Conservation (phyloP, 2,329 filamentous ascomycete genomes). For the Huntiella moniliformis region DNA sequence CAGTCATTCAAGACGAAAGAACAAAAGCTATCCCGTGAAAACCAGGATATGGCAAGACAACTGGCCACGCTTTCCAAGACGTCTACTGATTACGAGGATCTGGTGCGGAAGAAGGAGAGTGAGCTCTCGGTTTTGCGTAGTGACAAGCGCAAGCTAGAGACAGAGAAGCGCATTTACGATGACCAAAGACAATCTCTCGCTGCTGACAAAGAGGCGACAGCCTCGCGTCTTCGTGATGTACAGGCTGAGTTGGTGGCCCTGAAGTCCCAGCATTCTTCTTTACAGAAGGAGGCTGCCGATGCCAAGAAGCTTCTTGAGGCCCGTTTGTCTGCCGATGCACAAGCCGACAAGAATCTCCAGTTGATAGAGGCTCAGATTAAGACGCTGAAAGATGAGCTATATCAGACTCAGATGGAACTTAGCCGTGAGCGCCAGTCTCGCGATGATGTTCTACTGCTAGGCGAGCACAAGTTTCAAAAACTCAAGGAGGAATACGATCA, state of each 20-base stretch:
- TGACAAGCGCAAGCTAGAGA: constrained; percentile 68
- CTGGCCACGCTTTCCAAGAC: constrained; percentile 75
- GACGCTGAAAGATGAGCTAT: constrained; percentile 70
- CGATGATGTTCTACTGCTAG: constrained; percentile 78
- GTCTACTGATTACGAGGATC: constrained; percentile 85
- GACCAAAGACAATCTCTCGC: constrained; percentile 55
- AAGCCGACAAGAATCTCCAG: constrained; percentile 63
- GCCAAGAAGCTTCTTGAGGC: constrained; percentile 73
- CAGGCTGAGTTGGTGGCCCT: constrained; percentile 79
- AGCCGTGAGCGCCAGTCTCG: constrained; percentile 83
- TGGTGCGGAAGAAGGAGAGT: constrained; percentile 84
- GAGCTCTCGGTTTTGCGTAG: constrained; percentile 70
- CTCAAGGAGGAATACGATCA: constrained; percentile 71
- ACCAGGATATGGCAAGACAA: constrained; percentile 65
- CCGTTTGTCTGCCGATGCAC: constrained; percentile 73
- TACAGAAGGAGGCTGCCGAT: constrained; percentile 77
- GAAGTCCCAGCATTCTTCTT: constrained; percentile 62
- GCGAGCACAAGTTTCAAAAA: constrained; percentile 69
- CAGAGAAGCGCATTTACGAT: constrained; percentile 61
- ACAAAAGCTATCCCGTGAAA: constrained; percentile 60
- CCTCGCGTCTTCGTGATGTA: constrained; percentile 58
- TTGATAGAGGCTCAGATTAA: constrained; percentile 75
- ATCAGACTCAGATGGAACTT: constrained; percentile 68
- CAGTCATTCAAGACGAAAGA: constrained; percentile 55
- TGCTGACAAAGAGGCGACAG: constrained; percentile 61